Evolutionary conservation across 2,329 filamentous ascomycete genomes (phyloP).

Genomic region (Cephalotrichum gorgonifer): DNA sequence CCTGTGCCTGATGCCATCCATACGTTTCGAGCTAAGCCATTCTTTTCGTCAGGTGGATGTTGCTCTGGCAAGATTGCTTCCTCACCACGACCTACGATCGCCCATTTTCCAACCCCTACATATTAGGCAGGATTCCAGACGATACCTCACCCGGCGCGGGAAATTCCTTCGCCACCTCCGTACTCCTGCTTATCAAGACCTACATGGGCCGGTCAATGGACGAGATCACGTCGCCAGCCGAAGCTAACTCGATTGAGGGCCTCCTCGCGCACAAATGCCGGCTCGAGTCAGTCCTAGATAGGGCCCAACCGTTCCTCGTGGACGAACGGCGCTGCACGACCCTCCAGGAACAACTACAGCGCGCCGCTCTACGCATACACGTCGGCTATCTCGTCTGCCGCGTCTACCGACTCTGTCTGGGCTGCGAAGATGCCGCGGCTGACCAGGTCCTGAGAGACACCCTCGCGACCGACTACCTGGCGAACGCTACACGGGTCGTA

Average conservation of each 20-base stretch:
- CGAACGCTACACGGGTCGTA: neutral
- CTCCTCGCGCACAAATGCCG: neutral
- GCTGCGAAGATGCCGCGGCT: neutral
- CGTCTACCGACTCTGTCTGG: neutral
- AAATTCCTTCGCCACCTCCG: neutral
- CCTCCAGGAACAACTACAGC: conserved; percentile 1
- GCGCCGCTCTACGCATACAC: neutral
- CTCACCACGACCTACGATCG: conserved; percentile 1
- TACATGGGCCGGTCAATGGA: neutral
- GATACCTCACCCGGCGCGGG: neutral
- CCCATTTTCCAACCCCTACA: neutral
- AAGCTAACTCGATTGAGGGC: neutral
- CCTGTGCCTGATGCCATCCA: neutral
- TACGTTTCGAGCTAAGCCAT: neutral
- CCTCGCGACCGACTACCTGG: neutral
- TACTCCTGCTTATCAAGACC: neutral
- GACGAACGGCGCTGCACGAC: neutral
- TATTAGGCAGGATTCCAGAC: neutral
- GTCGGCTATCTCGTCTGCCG: conserved; percentile 1
- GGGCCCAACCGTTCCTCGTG: neutral
- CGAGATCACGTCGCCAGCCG: neutral
- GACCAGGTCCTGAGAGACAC: neutral
- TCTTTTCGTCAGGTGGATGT: conserved; percentile 1
- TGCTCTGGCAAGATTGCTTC: conserved; percentile 4
- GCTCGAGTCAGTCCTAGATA: neutral